Base-by-base conservation (phyloP, 768 basidiomycete species). In the Leccinum incarnatum region DNA sequence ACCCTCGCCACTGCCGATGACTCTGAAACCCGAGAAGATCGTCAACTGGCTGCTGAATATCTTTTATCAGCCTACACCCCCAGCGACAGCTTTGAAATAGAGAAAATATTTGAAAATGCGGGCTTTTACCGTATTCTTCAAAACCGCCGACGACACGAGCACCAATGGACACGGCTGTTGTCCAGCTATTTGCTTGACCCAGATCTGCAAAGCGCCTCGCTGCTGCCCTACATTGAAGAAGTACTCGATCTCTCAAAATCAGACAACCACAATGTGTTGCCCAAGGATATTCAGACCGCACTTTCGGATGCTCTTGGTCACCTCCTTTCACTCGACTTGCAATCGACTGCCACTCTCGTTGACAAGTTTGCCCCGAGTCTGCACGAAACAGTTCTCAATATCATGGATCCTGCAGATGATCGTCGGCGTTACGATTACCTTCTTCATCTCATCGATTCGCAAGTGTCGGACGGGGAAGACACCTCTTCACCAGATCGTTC, bases 31-130 rank as follows among this genome's bases (percentile, higher is more conserved):
- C 82, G 88, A 25, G 96, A 98, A 69, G 97, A 98, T 73, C 86
- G 97, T 14, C 94, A 99, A 68, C 81, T 99, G 6, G 97, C 97
- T 0, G 86, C 88, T 8, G 97, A 99, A 75, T 97, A 88, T 71
- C 83, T 99, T 32, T 79, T 98, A 17, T 99, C 97, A 2, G 84
- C 83, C 0, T 98, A 97, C 71, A 92, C 85, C 40, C 97, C 96
- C 0, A 87, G 88, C 62, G 86, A 95, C 57, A 79, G 78, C 64
- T 86, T 90, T 23, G 77, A 78, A 21, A 79, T 96, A 54, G 73
- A 88, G 42, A 69, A 69, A 10, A 76, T 93, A 3, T 96, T 98
- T 69, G 84, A 89, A 65, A 68, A 76, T 10, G 95, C 96, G 1
- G 88, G 92, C 0, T 99, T 99, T 76, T 95, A 86, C 71, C 85